Base-by-base conservation (phyloP, 805 yeast genomes). In the Saccharomycopsis selenospora region DNA sequence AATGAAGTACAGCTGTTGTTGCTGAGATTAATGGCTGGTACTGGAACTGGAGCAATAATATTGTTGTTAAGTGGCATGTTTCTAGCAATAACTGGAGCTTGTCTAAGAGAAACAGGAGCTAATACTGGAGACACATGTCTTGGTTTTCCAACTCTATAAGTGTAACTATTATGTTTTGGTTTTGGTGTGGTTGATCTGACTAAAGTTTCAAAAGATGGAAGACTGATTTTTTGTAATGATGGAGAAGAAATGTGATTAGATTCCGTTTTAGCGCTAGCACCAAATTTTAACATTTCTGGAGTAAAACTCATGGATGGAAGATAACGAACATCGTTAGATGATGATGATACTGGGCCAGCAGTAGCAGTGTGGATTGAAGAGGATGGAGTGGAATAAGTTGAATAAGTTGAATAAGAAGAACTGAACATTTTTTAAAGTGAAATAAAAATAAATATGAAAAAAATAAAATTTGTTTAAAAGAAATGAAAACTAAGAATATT, bases 121-220 rank as follows among this genome's bases (percentile, higher is more conserved):
- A 20, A 6, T 20, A 14, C 18, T 33, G 38, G 38, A 6, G 38
- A 33, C 20, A 33, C 18, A 7, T 10, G 38, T 10, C 10, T 4
- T 33, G 38, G 38, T 10, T 33, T 33, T 17, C 38, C 17, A 10
- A 33, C 10, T 4, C 38, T 20, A 20, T 33, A 33, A 4, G 38
- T 33, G 17, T 33, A 33, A 14, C 38, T 33, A 10, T 33, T 33
- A 4, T 17, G 20, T 33, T 20, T 33, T 5, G 41, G 22, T 20
- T 18, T 3, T 38, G 20, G 22, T 3, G 18, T n/a, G 10, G 47
- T 33, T 11, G 41, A 20, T 14, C 24, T 36, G 33, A 30, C 22
- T 14, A 47, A 27, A 14, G 50, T 20, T 8, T 38, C 45, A 43
- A 47, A 47, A 17, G 50, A 47, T 2, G 50, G 50, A 18, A 46